Conservation (phyloP, 139 green algal species). For the Coelastrella sp. region DNA sequence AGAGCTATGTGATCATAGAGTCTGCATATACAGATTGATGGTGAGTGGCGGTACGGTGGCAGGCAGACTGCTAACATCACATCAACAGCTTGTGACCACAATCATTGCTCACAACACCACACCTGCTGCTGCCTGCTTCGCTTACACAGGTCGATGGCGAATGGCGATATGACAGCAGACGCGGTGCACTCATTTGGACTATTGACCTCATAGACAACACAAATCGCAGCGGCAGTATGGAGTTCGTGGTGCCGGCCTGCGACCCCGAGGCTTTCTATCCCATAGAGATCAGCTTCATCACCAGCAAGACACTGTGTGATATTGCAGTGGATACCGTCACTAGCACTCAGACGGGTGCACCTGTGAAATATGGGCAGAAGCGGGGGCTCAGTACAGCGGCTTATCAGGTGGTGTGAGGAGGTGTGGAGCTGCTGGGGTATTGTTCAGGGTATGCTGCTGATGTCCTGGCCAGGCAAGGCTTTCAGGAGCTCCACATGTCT, state of each 20-base stretch:
- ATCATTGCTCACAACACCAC: not conserved
- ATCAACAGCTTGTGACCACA: not conserved
- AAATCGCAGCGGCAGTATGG: conserved; percentile 92
- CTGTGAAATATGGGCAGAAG: conserved; percentile 76
- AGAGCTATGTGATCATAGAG: too few relatives aligned
- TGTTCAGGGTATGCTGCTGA: too few relatives aligned
- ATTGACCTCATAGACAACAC: conserved; percentile 94
- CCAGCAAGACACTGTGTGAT: conserved; percentile 84
- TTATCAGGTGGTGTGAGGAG: conserved; percentile 47
- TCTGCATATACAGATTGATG: too few relatives aligned
- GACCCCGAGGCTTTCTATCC: conserved; percentile 94
- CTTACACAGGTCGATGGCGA: conserved; percentile 84
- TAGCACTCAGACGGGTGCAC: conserved; percentile 63
- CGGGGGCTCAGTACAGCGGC: conserved; percentile 12
- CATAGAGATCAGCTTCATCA: conserved; percentile 88
- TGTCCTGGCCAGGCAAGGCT: too few relatives aligned
- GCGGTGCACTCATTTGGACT: conserved; percentile 83
- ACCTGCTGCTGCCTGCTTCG: not conserved
- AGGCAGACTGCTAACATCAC: not conserved
- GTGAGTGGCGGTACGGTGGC: too few relatives aligned
- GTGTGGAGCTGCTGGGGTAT: too few relatives aligned
- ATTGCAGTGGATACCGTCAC: conserved; percentile 75
- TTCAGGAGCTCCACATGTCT: too few relatives aligned
- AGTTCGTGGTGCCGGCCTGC: conserved; percentile 92
- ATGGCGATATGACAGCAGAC: conserved; percentile 86